Conservation (phyloP, 1,284 basidiomycete genomes). For the Butyriboletus appendiculatus region DNA sequence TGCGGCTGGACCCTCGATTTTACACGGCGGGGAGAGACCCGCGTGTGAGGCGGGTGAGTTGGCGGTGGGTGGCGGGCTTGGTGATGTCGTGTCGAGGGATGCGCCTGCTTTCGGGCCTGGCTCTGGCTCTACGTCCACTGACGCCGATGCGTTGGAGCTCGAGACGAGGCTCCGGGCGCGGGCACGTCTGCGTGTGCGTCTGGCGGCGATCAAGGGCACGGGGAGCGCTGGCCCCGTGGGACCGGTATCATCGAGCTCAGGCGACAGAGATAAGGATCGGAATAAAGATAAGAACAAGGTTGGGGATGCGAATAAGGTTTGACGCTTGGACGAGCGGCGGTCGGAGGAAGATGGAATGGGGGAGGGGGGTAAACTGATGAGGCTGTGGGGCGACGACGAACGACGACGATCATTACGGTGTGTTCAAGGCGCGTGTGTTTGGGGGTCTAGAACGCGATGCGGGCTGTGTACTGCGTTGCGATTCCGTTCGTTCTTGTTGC, state of each 20-base stretch:
- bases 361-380: neutral
- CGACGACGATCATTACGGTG: neutral
- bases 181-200: constrained; percentile 49
- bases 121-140: neutral
- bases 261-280: neutral
- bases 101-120: too few relatives aligned
- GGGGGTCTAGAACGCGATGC: too few relatives aligned
- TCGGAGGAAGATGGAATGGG: neutral
- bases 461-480: too few relatives aligned
- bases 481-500: too few relatives aligned
- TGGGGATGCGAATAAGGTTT: neutral
- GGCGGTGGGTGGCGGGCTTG: neutral
- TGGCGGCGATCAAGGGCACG: constrained; percentile 48
- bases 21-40: neutral
- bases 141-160: constrained; percentile 10
- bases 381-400: neutral
- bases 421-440: too few relatives aligned
- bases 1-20: neutral
- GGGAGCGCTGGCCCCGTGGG: neutral
- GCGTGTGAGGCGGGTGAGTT: neutral
- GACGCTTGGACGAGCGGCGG: neutral
- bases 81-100: neutral
- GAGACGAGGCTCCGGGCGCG: constrained; percentile 51
- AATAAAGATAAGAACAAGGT: neutral
- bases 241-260: neutral